Evolutionary conservation across 257 asterid genomes (phyloP).

Genomic region (Linderniella brevidens): DNA sequence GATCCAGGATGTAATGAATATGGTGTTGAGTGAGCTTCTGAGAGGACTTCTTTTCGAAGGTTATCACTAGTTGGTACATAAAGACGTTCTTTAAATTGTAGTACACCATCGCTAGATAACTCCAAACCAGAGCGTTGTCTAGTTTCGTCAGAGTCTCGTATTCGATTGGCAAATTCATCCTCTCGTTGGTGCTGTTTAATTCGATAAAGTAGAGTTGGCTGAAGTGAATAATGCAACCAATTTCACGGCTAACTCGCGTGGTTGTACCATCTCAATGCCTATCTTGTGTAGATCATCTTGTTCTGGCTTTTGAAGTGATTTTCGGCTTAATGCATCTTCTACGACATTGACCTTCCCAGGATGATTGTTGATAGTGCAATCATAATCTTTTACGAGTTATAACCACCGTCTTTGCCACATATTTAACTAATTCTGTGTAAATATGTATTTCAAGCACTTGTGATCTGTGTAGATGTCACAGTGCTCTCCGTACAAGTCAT

Average conservation of each 20-base stretch:
- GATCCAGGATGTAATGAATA: background rate
- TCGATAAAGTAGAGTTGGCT: no score
- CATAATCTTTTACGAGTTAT: background rate
- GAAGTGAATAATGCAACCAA: no score
- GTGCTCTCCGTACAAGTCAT: background rate
- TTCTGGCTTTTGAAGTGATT: background rate
- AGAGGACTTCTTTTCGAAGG: background rate
- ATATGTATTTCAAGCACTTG: background rate
- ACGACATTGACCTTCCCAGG: background rate
- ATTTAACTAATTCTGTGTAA: background rate
- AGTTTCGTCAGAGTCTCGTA: no score
- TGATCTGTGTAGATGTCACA: background rate
- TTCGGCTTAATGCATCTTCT: background rate
- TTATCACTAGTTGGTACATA: background rate
- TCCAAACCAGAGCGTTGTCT: no score
- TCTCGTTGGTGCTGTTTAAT: no score
- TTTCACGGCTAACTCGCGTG: background rate
- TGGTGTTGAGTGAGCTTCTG: background rate
- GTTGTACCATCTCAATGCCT: background rate
- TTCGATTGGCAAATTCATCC: no score
- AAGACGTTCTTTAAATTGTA: background rate
- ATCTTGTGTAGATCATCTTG: background rate
- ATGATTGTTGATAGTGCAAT: background rate
- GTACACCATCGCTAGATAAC: no score
- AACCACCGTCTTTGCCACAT: background rate